Percentiles rank a stretch among this genome's conserved stretches.
phyloP scores from a whole-genome alignment of 306 rosid species.

The Fagus sylvatica region DNA sequence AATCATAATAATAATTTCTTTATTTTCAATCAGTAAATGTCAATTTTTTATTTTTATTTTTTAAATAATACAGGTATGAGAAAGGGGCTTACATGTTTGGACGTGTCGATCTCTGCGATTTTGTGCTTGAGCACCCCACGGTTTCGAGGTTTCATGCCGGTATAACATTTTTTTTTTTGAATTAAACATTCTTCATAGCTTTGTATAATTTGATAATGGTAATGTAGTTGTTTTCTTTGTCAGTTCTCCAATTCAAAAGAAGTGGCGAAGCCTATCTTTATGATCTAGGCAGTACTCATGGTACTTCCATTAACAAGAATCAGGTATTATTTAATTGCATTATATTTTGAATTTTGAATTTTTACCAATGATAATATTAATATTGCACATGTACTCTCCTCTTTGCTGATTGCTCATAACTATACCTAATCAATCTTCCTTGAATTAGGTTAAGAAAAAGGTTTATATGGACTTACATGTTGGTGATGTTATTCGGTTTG shows the following conservation, averaged over 20 bases:
- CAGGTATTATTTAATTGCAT: constrained; percentile 50
- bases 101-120: constrained; percentile 85
- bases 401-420: background rate
- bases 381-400: background rate
- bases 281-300: constrained; percentile 97
- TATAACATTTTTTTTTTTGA: constrained; percentile 9
- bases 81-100: constrained; percentile 99
- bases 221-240: constrained; percentile 24
- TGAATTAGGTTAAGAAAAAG: constrained; percentile 67
- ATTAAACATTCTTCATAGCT: constrained; percentile 2
- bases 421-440: constrained; percentile 16
- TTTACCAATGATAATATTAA: background rate
- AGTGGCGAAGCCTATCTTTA: constrained; percentile 82
- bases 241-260: constrained; percentile 83
- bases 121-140: constrained; percentile 80
- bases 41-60: too few species aligned
- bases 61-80: constrained; percentile 38
- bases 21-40: too few species aligned
- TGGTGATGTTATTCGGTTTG: constrained; percentile 97
- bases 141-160: constrained; percentile 95
- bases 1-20: too few species aligned
- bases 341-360: background rate
- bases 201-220: constrained; percentile 22
- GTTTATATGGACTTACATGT: constrained; percentile 71
- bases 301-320: constrained; percentile 79